phyloP scores from a whole-genome alignment of 768 basidiomycete genomes.

The Auriscalpium microsporum region DNA sequence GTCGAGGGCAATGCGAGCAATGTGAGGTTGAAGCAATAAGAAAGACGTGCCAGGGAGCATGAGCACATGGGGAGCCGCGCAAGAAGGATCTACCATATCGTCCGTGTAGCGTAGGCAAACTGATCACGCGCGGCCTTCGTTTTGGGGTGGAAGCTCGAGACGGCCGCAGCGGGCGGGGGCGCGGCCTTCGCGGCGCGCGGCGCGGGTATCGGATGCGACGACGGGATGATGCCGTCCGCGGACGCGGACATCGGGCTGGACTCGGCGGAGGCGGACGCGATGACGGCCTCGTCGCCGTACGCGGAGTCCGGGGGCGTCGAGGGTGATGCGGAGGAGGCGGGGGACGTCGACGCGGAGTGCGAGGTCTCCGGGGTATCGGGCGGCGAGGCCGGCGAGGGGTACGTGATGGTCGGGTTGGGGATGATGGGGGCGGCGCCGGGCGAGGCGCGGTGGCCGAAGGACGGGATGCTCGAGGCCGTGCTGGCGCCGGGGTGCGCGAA shows the following conservation, averaged over 20 bases:
- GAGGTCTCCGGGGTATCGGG: conserved; percentile 24
- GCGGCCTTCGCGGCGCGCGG: neutral
- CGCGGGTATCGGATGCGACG: neutral
- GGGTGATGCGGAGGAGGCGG: conserved; percentile 21
- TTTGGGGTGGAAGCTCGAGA: neutral
- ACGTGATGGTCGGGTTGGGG: conserved; percentile 11
- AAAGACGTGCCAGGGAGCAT: no score
- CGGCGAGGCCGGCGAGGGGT: conserved; percentile 14
- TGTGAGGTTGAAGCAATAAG: no score
- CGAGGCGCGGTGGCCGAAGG: conserved; percentile 16
- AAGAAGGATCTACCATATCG: neutral
- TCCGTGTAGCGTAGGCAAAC: conserved; percentile 1
- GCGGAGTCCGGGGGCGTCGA: conserved; percentile 16
- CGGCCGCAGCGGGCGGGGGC: neutral
- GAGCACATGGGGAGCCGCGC: neutral
- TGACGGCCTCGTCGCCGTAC: neutral
- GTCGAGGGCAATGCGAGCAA: no score
- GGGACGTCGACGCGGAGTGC: conserved; percentile 21
- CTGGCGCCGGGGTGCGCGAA: conserved; percentile 18
- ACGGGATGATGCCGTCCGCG: neutral
- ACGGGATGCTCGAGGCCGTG: conserved; percentile 12
- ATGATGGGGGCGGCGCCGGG: conserved; percentile 10
- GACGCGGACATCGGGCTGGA: neutral
- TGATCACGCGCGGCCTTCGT: conserved; percentile 1
- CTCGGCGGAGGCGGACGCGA: neutral